Conservation (phyloP, 2,329 filamentous ascomycete genomes). For the Teratosphaeria nubilosa region DNA sequence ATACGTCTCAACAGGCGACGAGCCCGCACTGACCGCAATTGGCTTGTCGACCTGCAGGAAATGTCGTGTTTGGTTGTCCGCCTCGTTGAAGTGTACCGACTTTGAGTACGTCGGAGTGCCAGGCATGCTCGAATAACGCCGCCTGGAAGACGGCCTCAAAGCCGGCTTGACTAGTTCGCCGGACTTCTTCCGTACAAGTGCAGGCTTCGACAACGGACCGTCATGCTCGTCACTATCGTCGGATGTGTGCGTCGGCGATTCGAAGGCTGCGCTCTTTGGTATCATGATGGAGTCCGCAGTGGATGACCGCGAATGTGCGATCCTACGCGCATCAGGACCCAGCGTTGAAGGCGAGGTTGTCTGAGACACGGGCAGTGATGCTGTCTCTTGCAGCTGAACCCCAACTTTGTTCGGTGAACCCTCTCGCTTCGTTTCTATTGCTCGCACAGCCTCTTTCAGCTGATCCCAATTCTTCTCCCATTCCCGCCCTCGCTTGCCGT, state of each 20-base stretch:
- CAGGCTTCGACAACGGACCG: constrained; percentile 50
- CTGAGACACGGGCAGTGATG: constrained; percentile 26
- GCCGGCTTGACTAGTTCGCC: constrained; percentile 92
- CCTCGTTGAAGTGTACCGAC: constrained; percentile 95
- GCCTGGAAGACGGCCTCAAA: constrained; percentile 65
- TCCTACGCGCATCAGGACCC: constrained; percentile 48
- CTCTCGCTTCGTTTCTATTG: constrained; percentile 58
- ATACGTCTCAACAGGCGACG: constrained; percentile 80
- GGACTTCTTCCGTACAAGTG: constrained; percentile 95
- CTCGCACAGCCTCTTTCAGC: constrained; percentile 71
- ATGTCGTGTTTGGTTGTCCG: constrained; percentile 90
- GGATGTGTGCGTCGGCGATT: constrained; percentile 35
- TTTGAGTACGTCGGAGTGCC: constrained; percentile 94
- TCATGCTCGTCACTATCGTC: constrained; percentile 45
- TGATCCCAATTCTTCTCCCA: constrained; percentile 46
- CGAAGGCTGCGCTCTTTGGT: constrained; percentile 31
- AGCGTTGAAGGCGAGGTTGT: constrained; percentile 29
- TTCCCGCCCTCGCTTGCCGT: constrained; percentile 26
- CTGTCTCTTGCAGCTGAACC: constrained; percentile 8
- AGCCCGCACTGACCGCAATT: constrained; percentile 88
- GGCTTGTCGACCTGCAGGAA: constrained; percentile 91
- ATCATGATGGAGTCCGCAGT: constrained; percentile 46
- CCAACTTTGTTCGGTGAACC: constrained; percentile 43
- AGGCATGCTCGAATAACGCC: constrained; percentile 90
- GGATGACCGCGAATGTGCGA: constrained; percentile 50